Evolutionary conservation across 1,284 basidiomycete species (phyloP).

Genomic region (Trichosporon ovoides): DNA sequence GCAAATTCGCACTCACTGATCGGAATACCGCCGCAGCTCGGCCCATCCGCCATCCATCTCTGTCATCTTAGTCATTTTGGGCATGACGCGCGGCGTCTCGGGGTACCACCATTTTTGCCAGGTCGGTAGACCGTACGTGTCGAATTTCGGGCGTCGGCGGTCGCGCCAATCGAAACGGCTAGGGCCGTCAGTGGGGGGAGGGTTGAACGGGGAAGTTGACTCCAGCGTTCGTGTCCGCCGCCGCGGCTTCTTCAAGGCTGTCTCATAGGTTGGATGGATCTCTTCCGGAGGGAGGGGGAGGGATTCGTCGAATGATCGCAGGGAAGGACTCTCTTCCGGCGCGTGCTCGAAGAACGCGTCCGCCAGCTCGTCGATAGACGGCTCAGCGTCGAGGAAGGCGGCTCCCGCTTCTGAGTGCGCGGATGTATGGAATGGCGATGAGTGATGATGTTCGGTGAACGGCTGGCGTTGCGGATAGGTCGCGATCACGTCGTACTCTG

Average conservation of each 20-base stretch:
- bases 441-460: background rate
- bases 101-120: slow-evolving; percentile 26
- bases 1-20: slow-evolving; percentile 26
- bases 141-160: slow-evolving; percentile 8
- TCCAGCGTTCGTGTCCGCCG: slow-evolving; percentile 8
- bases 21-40: slow-evolving; percentile 47
- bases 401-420: background rate
- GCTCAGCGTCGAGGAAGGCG: background rate
- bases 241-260: slow-evolving; percentile 8
- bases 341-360: slow-evolving; percentile 2
- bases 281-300: background rate
- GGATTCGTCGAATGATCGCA: background rate
- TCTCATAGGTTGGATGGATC: slow-evolving; percentile 11
- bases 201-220: background rate
- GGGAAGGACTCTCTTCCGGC: background rate
- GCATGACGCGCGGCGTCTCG: slow-evolving; percentile 37
- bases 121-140: background rate
- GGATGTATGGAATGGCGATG: background rate
- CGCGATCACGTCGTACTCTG: slow-evolving; percentile 1
- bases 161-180: slow-evolving; percentile 41
- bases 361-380: background rate
- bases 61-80: slow-evolving; percentile 41
- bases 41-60: slow-evolving; percentile 50
- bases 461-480: background rate
- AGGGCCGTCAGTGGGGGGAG: slow-evolving; percentile 23